These are phyloP conservation scores for Juglanconis oblonga DNA, from an alignment of 2,329 filamentous ascomycete genomes.

Conservation along the genomic window DNA sequence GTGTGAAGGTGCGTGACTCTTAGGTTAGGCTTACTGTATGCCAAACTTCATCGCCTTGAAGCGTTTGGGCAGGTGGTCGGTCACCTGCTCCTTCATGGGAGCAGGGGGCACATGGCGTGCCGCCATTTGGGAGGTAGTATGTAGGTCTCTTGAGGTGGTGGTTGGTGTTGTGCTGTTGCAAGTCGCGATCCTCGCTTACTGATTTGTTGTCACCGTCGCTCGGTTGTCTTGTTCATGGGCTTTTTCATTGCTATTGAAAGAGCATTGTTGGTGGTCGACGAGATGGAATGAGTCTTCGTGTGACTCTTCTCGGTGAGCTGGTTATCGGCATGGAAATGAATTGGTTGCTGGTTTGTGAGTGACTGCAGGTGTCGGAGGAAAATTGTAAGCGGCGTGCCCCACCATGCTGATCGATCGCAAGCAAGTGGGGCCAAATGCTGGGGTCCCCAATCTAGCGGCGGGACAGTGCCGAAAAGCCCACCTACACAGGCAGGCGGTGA, in stretches of 20 bases:
- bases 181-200: not conserved
- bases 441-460: no score
- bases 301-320: not conserved
- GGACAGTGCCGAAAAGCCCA: no score
- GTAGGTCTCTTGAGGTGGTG: not conserved
- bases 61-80: constrained; percentile 83
- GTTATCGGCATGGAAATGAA: not conserved
- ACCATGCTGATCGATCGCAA: not conserved
- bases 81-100: constrained; percentile 77
- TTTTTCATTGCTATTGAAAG: constrained; percentile 10
- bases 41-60: constrained; percentile 94
- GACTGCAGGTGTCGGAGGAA: not conserved
- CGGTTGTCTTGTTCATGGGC: not conserved
- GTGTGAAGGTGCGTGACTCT: not conserved
- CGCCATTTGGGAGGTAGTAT: constrained; percentile 16
- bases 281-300: no score
- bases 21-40: constrained; percentile 63
- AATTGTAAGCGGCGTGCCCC: not conserved
- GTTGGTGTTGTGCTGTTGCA: not conserved
- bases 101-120: constrained; percentile 22
- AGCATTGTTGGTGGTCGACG: not conserved
- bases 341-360: not conserved
- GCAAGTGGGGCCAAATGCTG: not conserved
- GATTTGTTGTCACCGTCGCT: constrained; percentile 3
- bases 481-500: not conserved